phyloP scores from a whole-genome alignment of 2,329 filamentous ascomycete species.

The Aspergillus sclerotialis region DNA sequence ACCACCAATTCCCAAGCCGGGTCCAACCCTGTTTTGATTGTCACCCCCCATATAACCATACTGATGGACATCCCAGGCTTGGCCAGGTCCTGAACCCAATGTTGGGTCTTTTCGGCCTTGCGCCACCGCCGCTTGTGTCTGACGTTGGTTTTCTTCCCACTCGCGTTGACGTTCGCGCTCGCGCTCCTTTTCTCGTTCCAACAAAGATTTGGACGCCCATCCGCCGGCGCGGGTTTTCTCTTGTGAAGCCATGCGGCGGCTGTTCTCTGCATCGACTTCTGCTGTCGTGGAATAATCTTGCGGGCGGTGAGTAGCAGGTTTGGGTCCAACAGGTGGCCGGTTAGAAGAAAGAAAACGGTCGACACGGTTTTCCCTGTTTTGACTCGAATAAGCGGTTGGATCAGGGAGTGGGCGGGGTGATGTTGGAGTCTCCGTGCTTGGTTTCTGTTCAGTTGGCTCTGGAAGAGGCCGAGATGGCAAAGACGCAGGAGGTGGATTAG shows the following conservation, averaged over 20 bases:
- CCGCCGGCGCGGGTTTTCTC: constrained; percentile 52
- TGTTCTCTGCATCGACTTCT: constrained; percentile 51
- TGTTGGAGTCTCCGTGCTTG: constrained; percentile 12
- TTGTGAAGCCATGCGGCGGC: constrained; percentile 48
- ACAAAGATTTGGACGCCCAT: constrained; percentile 56
- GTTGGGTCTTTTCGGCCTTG: constrained; percentile 34
- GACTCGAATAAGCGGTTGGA: constrained; percentile 30
- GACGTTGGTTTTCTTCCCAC: constrained; percentile 57
- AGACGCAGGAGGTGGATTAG: constrained; percentile 2
- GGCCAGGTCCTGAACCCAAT: constrained; percentile 41
- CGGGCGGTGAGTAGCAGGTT: constrained; percentile 33
- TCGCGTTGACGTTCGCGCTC: constrained; percentile 58
- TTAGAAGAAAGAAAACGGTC: constrained; percentile 51
- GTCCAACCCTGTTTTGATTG: constrained; percentile 50
- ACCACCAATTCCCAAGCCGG: constrained; percentile 48
- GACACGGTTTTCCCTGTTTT: constrained; percentile 39
- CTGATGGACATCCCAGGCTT: constrained; percentile 57
- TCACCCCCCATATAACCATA: constrained; percentile 59
- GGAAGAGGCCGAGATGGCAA: constrained; percentile 11
- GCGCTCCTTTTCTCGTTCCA: constrained; percentile 61
- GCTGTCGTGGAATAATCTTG: constrained; percentile 45
- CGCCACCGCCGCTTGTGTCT: constrained; percentile 40
- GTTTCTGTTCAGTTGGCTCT: constrained; percentile 13
- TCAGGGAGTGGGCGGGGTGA: constrained; percentile 42
- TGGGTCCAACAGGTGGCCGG: constrained; percentile 39